These are phyloP conservation scores for Urochloa ruziziensis DNA, from an alignment of 176 grass and related monocot species.

Conservation along the genomic window DNA sequence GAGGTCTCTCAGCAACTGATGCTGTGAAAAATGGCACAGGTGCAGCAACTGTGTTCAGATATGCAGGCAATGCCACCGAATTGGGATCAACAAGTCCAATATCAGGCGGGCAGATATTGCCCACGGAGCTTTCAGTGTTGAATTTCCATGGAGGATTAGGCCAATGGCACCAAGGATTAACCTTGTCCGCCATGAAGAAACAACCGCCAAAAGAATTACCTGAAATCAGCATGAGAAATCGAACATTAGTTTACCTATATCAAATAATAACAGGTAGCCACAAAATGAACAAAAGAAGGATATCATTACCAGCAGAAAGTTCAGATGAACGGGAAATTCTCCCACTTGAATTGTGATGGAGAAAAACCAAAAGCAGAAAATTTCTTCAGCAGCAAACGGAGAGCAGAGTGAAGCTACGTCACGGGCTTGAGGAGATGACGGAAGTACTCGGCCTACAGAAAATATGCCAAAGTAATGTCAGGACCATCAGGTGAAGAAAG, in stretches of 20 bases:
- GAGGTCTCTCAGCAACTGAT: conserved; percentile 17
- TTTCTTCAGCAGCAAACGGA: conserved; percentile 32
- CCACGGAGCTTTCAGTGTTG: conserved; percentile 4
- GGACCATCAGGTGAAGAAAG: background rate
- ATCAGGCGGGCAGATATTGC: conserved; percentile 45
- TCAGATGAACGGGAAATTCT: conserved; percentile 22
- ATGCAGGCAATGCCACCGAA: conserved; percentile 43
- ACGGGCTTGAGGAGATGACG: conserved; percentile 96
- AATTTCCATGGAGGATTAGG: conserved; percentile 57
- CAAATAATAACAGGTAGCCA: background rate
- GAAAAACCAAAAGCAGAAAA: background rate
- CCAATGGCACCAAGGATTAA: conserved; percentile 47
- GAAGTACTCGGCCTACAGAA: conserved; percentile 86
- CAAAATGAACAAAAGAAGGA: background rate
- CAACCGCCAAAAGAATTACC: conserved; percentile 43
- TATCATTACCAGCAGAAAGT: conserved; percentile 51
- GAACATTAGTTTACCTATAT: background rate
- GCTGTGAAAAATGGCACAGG: conserved; percentile 20
- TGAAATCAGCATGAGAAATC: conserved; percentile 33
- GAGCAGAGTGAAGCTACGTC: conserved; percentile 60
- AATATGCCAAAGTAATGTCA: conserved; percentile 20
- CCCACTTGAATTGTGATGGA: conserved; percentile 24
- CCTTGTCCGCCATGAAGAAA: conserved; percentile 60
- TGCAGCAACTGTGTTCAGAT: conserved; percentile 31
- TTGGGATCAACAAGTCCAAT: conserved; percentile 31